Conservation (phyloP, 768 basidiomycete species). For the Phlebiopsis flavidoalba region DNA sequence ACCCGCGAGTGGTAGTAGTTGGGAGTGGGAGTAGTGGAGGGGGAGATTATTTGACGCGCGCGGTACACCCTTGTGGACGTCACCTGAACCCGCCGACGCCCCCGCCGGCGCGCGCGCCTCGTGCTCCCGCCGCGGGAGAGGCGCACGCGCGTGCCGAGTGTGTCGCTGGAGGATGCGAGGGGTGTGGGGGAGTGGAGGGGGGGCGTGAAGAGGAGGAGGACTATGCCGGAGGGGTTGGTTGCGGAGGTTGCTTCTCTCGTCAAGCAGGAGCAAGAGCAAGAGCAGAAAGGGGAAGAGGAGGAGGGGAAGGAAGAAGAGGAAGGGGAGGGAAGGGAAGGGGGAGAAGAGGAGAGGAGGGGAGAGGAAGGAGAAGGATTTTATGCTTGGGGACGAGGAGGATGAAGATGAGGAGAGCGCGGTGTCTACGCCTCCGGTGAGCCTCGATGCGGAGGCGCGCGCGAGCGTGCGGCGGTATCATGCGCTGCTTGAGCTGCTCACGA, state of each 20-base stretch:
- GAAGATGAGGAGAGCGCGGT: constrained; percentile 7
- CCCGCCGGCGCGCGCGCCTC: constrained; percentile 1
- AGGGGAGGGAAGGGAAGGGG: constrained; percentile 1
- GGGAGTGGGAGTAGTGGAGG: background rate
- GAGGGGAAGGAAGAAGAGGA: background rate
- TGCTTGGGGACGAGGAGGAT: constrained; percentile 12
- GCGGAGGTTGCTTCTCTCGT: background rate
- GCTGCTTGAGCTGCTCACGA: constrained; percentile 77
- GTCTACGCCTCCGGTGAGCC: background rate
- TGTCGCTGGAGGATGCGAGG: background rate
- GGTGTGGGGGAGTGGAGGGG: background rate
- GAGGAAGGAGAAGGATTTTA: constrained; percentile 16
- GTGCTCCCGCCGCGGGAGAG: constrained; percentile 6
- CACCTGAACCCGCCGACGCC: background rate
- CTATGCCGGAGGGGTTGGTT: background rate
- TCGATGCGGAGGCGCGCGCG: background rate
- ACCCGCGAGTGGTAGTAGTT: background rate
- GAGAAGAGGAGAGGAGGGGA: background rate
- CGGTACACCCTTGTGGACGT: background rate
- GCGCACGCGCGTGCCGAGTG: background rate
- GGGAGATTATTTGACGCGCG: background rate
- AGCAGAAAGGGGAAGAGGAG: background rate
- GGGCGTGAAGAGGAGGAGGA: background rate
- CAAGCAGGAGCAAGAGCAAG: constrained; percentile 21
- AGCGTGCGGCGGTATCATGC: constrained; percentile 50